phyloP scores from a whole-genome alignment of 768 basidiomycete species.

The Russula emetica region DNA sequence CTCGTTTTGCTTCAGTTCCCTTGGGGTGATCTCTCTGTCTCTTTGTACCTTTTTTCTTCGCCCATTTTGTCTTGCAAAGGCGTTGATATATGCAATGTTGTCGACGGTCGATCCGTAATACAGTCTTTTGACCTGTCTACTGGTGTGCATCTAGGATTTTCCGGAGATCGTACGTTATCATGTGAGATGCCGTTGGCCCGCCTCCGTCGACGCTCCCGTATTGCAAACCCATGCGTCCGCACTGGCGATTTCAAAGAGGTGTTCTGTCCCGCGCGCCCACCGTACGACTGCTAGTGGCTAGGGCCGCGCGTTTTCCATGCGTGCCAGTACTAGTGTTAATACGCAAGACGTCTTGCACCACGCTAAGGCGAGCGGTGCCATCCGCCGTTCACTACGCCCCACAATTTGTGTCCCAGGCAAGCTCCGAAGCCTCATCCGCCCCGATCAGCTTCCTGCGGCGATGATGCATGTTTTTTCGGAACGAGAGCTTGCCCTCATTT shows the following conservation, averaged over 20 bases:
- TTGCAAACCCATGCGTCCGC: too few relatives aligned
- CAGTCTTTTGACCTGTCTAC: not conserved
- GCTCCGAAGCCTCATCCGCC: slow-evolving; percentile 84
- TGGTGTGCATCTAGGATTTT: not conserved
- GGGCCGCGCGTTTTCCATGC: too few relatives aligned
- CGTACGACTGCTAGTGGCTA: too few relatives aligned
- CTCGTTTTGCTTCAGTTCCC: slow-evolving; percentile 13
- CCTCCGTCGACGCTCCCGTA: too few relatives aligned
- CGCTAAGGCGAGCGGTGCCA: slow-evolving; percentile 61
- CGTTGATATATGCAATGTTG: not conserved
- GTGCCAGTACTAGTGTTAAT: too few relatives aligned
- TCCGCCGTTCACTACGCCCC: slow-evolving; percentile 64
- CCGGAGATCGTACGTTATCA: not conserved
- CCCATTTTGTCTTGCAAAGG: not conserved
- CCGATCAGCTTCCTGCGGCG: slow-evolving; percentile 78
- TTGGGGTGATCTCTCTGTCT: not conserved
- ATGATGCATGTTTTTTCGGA: slow-evolving; percentile 69
- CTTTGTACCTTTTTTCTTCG: not conserved
- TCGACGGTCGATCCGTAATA: not conserved
- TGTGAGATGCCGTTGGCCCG: not conserved
- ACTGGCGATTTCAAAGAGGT: too few relatives aligned
- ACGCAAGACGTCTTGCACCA: slow-evolving; percentile 49
- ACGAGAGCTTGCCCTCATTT: too few relatives aligned
- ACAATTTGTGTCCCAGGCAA: slow-evolving; percentile 83
- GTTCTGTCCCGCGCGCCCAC: too few relatives aligned